These are phyloP conservation scores for Acanthamoeba polyphaga DNA, from an alignment of 208 protist genomes.

Conservation along the genomic window DNA sequence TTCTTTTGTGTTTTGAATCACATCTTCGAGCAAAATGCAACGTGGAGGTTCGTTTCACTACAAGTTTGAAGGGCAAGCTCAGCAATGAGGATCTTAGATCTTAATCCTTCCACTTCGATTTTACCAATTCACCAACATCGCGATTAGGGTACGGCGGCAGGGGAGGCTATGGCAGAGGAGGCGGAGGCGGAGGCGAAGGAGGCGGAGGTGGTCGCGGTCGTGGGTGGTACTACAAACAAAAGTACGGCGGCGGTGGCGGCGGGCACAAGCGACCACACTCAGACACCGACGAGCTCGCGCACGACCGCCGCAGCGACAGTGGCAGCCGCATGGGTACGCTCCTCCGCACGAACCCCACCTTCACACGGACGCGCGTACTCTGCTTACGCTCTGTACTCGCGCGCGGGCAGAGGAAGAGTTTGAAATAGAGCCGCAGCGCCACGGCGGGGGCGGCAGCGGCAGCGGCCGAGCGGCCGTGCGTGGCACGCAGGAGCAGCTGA, in stretches of 20 bases:
- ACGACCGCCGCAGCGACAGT: not conserved
- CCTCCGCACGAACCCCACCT: not conserved
- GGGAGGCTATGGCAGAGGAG: not conserved
- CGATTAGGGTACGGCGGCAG: too few species aligned
- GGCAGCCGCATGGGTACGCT: not conserved
- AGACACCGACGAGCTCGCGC: not conserved
- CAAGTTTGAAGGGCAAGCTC: too few species aligned
- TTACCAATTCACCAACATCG: too few species aligned
- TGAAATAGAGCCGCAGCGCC: not conserved
- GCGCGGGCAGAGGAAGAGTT: not conserved
- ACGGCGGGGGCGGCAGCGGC: not conserved
- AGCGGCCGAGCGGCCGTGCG: not conserved
- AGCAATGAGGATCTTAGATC: too few species aligned
- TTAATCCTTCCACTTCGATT: too few species aligned
- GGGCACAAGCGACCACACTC: conserved; percentile 11
- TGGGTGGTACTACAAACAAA: conserved; percentile 82
- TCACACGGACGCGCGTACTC: too few species aligned
- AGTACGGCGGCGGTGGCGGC: conserved; percentile 83
- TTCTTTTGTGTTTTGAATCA: too few species aligned
- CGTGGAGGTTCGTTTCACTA: too few species aligned
- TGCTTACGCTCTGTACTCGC: not conserved
- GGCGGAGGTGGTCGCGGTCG: conserved; percentile 64
- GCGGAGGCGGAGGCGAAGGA: not conserved
- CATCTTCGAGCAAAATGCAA: too few species aligned
- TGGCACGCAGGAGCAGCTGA: conserved; percentile 49